A percentile compares a stretch with the other conserved stretches of the same genome.
phyloP scores from a whole-genome alignment of 371 early-diverging fungal genomes.

The Mortierella sp. region DNA sequence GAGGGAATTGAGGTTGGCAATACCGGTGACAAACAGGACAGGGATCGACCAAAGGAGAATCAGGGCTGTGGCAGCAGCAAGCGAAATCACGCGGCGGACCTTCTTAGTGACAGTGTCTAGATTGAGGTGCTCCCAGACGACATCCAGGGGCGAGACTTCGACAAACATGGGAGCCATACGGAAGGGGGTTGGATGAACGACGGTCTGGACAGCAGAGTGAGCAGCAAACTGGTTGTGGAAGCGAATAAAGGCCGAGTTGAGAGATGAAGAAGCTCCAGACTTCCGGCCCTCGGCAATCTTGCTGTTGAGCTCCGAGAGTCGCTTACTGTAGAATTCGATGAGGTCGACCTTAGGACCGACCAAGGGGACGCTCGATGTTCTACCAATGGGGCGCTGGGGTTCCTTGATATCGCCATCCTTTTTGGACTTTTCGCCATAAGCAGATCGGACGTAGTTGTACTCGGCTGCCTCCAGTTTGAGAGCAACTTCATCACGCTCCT shows the following conservation, averaged over 20 bases:
- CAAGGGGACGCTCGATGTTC: conserved; percentile 63
- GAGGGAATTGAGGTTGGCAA: conserved; percentile 66
- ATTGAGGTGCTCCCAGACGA: conserved; percentile 88
- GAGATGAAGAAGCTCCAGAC: conserved; percentile 36
- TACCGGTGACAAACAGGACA: conserved; percentile 70
- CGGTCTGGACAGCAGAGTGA: conserved; percentile 86
- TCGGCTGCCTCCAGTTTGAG: conserved; percentile 55
- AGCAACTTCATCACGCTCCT: conserved; percentile 69
- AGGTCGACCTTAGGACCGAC: conserved; percentile 80
- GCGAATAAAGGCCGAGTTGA: conserved; percentile 83
- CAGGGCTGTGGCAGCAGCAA: conserved; percentile 64
- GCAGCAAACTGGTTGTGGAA: conserved; percentile 85
- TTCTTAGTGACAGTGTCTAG: conserved; percentile 69
- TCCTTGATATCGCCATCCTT: conserved; percentile 18
- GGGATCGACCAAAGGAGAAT: conserved; percentile 83
- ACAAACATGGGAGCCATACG: conserved; percentile 77
- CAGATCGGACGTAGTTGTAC: conserved; percentile 43
- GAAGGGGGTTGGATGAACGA: conserved; percentile 75
- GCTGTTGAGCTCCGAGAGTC: conserved; percentile 69
- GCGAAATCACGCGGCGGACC: conserved; percentile 67
- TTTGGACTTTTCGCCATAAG: conserved; percentile 25
- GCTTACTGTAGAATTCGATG: conserved; percentile 68
- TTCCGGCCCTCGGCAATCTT: conserved; percentile 63
- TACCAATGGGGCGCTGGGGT: conserved; percentile 70
- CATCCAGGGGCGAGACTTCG: conserved; percentile 80